phyloP scores from a whole-genome alignment of 495 filamentous ascomycete species.

The Penicillium manginii region DNA sequence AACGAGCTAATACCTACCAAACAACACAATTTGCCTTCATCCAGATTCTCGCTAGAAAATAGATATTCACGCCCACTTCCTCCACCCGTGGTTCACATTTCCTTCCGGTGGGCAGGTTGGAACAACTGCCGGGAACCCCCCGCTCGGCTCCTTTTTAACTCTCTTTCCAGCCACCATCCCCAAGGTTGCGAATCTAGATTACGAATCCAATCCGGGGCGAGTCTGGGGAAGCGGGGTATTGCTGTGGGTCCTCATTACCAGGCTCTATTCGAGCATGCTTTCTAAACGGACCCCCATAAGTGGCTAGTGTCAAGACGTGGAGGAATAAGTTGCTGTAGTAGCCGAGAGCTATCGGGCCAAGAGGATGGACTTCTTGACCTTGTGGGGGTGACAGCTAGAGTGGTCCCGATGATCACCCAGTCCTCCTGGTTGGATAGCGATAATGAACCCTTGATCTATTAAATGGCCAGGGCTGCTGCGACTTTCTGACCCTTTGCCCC shows the following conservation, averaged over 20 bases:
- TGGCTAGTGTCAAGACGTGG: background rate
- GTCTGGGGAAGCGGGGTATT: constrained; percentile 15
- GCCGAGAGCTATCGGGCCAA: background rate
- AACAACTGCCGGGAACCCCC: constrained; percentile 1
- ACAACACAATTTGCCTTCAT: too few species aligned
- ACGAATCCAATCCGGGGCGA: background rate
- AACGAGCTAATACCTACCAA: too few species aligned
- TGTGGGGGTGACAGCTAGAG: constrained; percentile 2
- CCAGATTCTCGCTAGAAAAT: too few species aligned
- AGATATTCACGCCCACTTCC: background rate
- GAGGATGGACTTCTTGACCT: constrained; percentile 3
- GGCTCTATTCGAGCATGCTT: background rate
- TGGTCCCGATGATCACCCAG: background rate
- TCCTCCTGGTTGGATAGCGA: background rate
- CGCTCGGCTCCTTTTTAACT: constrained; percentile 5
- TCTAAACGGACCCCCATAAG: background rate
- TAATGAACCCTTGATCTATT: background rate
- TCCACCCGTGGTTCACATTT: background rate
- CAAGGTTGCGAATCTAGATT: background rate
- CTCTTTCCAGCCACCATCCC: background rate
- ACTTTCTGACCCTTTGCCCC: background rate
- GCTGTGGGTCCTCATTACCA: background rate
- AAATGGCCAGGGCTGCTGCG: background rate
- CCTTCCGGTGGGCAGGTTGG: background rate
- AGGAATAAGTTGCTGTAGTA: too few species aligned